Conservation (phyloP, 345 rosid genomes). For the Lagerstroemia speciosa region DNA sequence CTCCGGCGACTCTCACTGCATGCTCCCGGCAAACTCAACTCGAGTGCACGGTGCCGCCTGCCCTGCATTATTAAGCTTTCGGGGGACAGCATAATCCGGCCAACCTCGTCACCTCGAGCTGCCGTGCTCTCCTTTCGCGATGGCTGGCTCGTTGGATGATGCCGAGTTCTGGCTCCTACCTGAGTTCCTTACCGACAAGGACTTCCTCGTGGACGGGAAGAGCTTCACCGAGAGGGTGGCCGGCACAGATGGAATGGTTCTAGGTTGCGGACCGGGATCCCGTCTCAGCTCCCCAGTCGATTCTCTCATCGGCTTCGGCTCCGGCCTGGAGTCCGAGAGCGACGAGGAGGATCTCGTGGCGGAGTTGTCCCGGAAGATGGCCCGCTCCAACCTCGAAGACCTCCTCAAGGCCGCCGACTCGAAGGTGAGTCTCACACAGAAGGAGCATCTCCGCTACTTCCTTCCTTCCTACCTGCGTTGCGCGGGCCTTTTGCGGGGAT, state of each 20-base stretch:
- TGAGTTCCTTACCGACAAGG: conserved; percentile 63
- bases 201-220: conserved; percentile 17
- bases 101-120: no score
- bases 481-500: background rate
- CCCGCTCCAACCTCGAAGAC: conserved; percentile 9
- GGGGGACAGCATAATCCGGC: no score
- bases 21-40: no score
- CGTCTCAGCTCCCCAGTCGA: conserved; percentile 54
- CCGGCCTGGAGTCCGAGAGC: conserved; percentile 46
- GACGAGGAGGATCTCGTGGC: conserved; percentile 42
- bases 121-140: conserved; percentile 8
- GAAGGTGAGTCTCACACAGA: conserved; percentile 1
- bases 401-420: background rate
- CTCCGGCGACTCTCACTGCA: no score
- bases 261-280: conserved; percentile 25
- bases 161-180: conserved; percentile 76
- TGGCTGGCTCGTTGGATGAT: conserved; percentile 54
- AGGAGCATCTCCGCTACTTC: background rate
- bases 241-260: conserved; percentile 5
- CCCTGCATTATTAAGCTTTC: no score
- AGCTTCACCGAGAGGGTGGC: conserved; percentile 8
- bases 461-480: background rate
- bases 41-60: no score
- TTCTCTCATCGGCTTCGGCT: conserved; percentile 47
- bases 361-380: conserved; percentile 12